Conservation (phyloP, 140 eudicot genomes). For the Stevia rebaudiana region DNA sequence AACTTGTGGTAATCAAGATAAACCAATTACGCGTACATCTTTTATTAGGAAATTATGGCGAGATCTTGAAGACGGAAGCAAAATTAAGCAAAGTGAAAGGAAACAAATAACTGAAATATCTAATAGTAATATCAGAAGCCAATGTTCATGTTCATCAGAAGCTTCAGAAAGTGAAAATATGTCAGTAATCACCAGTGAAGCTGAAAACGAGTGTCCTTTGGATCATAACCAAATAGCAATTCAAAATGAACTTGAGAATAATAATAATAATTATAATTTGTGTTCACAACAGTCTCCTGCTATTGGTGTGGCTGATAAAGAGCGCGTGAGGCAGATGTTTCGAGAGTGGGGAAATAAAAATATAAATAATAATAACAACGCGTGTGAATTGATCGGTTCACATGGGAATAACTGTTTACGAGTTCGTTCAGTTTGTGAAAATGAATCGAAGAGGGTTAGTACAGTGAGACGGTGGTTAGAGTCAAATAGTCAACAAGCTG, state of each 20-base stretch:
- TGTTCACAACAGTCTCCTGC: slow-evolving; percentile 50
- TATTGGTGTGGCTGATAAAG: slow-evolving; percentile 52
- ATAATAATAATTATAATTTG: slow-evolving; percentile 33
- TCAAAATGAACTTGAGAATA: slow-evolving; percentile 36
- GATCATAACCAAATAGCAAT: slow-evolving; percentile 21
- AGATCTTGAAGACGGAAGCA: slow-evolving; percentile 65
- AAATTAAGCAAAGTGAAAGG: slow-evolving; percentile 23
- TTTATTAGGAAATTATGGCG: slow-evolving; percentile 73
- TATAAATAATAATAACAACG: slow-evolving; percentile 34
- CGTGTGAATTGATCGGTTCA: slow-evolving; percentile 22
- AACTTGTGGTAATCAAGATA: slow-evolving; percentile 38
- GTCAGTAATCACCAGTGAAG: slow-evolving; percentile 34
- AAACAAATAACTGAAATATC: slow-evolving; percentile 23
- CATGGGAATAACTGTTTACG: slow-evolving; percentile 31
- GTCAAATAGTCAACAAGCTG: slow-evolving; percentile 43
- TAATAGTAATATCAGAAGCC: slow-evolving; percentile 16
- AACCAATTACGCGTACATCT: slow-evolving; percentile 55
- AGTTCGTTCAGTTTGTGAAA: slow-evolving; percentile 41
- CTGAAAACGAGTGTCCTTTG: slow-evolving; percentile 37
- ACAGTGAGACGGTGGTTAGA: slow-evolving; percentile 62
- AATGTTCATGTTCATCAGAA: slow-evolving; percentile 28
- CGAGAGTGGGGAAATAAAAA: slow-evolving; percentile 73
- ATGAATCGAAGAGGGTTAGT: slow-evolving; percentile 59
- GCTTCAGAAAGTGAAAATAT: slow-evolving; percentile 24
- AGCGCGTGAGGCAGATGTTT: slow-evolving; percentile 66